These are phyloP conservation scores for Emergomyces orientalis DNA, from an alignment of 2,329 filamentous ascomycete genomes.

Conservation along the genomic window DNA sequence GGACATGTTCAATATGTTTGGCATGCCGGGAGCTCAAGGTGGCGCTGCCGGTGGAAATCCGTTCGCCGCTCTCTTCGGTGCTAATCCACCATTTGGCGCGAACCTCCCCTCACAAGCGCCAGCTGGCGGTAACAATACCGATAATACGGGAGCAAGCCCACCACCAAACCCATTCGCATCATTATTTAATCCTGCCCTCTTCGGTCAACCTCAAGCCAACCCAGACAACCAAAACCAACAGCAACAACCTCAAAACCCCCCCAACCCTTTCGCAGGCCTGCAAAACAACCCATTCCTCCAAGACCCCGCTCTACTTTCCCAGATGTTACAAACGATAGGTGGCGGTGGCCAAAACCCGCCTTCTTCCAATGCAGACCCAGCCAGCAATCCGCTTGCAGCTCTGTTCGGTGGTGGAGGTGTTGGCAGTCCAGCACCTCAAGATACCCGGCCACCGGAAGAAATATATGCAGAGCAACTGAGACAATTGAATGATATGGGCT, in stretches of 20 bases:
- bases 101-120: conserved; percentile 25
- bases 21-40: conserved; percentile 18
- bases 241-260: conserved; percentile 23
- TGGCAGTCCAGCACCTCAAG: conserved; percentile 49
- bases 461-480: conserved; percentile 80
- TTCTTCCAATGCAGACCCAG: conserved; percentile 24
- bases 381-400: conserved; percentile 36
- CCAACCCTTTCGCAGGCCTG: conserved; percentile 38
- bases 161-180: conserved; percentile 59
- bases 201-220: conserved; percentile 22
- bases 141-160: conserved; percentile 24
- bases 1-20: conserved; percentile 31
- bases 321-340: conserved; percentile 46
- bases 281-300: conserved; percentile 48
- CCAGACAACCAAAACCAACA: conserved; percentile 18
- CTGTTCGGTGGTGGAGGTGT: conserved; percentile 48
- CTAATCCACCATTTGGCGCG: conserved; percentile 22
- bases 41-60: conserved; percentile 41
- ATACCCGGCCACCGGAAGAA: conserved; percentile 88
- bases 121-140: conserved; percentile 18
- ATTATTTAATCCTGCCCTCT: conserved; percentile 47
- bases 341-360: conserved; percentile 25
- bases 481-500: conserved; percentile 97
- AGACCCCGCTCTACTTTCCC: conserved; percentile 50
- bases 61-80: conserved; percentile 51